Conservation (phyloP, 306 rosid genomes). For the Phaseolus lunatus region DNA sequence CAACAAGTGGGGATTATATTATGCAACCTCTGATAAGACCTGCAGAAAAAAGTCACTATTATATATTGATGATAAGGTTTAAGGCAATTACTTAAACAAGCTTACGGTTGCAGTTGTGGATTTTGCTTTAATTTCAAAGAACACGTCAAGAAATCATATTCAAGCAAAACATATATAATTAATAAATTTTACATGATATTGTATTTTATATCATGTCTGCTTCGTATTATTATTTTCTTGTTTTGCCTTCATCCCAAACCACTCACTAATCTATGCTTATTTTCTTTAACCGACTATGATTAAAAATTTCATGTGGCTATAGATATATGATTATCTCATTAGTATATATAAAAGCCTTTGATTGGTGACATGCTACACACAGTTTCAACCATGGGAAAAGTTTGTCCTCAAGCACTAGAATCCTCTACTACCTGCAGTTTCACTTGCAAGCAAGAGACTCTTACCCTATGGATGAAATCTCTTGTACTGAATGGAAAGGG, state of each 20-base stretch:
- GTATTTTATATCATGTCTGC: constrained; percentile 35
- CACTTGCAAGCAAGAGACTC: constrained; percentile 68
- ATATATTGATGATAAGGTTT: constrained; percentile 51
- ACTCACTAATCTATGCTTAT: constrained; percentile 22
- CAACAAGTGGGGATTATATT: constrained; percentile 37
- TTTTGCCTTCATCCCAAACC: constrained; percentile 37
- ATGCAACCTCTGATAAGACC: neutral
- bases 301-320: constrained; percentile 46
- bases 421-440: constrained; percentile 40
- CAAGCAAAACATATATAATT: neutral
- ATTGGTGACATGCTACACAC: neutral
- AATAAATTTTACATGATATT: constrained; percentile 36
- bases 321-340: neutral
- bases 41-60: neutral
- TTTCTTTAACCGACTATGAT: constrained; percentile 21
- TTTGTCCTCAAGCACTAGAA: constrained; percentile 58
- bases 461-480: constrained; percentile 88
- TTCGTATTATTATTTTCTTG: constrained; percentile 32
- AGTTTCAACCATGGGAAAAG: constrained; percentile 52
- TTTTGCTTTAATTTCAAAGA: constrained; percentile 35
- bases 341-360: constrained; percentile 47
- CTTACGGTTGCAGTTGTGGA: constrained; percentile 37
- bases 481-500: constrained; percentile 68
- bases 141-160: constrained; percentile 39
- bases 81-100: constrained; percentile 37